Evolutionary conservation across 139 green algal species (phyloP), one percentile per base, ranked within the genome.

Genomic region (Chlorella sp.): DNA sequence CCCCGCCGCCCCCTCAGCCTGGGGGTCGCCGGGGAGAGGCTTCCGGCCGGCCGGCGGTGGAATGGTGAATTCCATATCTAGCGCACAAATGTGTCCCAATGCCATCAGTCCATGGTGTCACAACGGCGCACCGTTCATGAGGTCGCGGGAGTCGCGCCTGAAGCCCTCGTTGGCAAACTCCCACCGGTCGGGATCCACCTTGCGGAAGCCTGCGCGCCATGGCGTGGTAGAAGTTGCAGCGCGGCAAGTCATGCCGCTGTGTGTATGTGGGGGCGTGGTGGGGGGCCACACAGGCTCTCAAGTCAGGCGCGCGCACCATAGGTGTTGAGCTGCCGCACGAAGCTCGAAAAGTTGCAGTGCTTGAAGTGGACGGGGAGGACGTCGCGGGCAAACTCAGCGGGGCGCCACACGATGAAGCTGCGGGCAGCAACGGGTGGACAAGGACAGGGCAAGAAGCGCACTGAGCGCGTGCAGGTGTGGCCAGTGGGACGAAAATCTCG

Each of bases 111-210:
- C n/a, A n/a, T n/a, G n/a, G n/a, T n/a, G n/a, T n/a, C n/a, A n/a
- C n/a, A n/a, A n/a, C n/a, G n/a, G n/a, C n/a, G n/a, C 42, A 55
- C 42, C 17, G 42, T 55, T 55, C 63, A 98, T 84, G 70, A 93
- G 80, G 42, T 98, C 90, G 2, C 83, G 80, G 1, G 75, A 72
- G 29, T 83, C 90, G 1, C 87, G 74, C 2, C 93, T 50, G 65
- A 99, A 99, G 69, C 89, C 76, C 59, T 97, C 90, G 64, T 98
- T 97, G 20, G 91, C 84, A 85, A 99, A 99, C 87, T 99, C 90
- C 93, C 93, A 98, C 3, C 89, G 83, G 80, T 98, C 95, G 24
- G 95, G 92, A 72, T 99, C 89, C 3, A 95, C 86, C 72, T 99
- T 99, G 17, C 92, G 83, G 75, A 99, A 99, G 49, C 95, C 91